These are phyloP conservation scores for Gracilaria domingensis DNA, from an alignment of 23 red algal species.

Conservation along the genomic window DNA sequence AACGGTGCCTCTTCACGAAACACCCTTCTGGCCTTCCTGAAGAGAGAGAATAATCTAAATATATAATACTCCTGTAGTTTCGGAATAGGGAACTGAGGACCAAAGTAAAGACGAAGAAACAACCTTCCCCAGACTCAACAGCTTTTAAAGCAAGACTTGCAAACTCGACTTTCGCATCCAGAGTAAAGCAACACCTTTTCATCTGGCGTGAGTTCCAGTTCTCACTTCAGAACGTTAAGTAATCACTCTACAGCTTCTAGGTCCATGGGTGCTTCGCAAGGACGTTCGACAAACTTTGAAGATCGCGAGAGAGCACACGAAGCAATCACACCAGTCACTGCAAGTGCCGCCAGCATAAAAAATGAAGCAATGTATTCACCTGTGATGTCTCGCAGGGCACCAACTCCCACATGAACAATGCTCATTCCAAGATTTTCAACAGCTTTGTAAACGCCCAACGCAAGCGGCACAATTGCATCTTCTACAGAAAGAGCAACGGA, in stretches of 20 bases:
- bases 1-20: no score
- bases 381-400: constrained; percentile 35
- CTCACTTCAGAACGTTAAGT: not conserved
- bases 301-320: constrained; percentile 23
- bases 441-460: constrained; percentile 66
- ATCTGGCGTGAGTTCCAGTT: no score
- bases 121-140: no score
- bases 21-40: no score
- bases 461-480: constrained; percentile 20
- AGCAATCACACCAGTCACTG: constrained; percentile 39
- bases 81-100: no score
- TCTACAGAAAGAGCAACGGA: constrained; percentile 56
- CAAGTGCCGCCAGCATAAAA: constrained; percentile 35
- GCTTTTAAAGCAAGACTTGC: no score
- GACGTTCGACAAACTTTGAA: constrained; percentile 27
- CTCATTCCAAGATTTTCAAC: constrained; percentile 62
- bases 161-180: no score
- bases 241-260: constrained; percentile 30
- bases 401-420: constrained; percentile 56
- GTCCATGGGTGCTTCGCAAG: not conserved
- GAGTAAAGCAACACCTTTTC: no score
- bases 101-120: no score
- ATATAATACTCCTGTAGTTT: no score
- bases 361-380: constrained; percentile 46
- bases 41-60: no score